Percentiles rank a stretch among this genome's conserved stretches.
phyloP scores from a whole-genome alignment of 441 rosid genomes.

The Cnidoscolus chayamansa region DNA sequence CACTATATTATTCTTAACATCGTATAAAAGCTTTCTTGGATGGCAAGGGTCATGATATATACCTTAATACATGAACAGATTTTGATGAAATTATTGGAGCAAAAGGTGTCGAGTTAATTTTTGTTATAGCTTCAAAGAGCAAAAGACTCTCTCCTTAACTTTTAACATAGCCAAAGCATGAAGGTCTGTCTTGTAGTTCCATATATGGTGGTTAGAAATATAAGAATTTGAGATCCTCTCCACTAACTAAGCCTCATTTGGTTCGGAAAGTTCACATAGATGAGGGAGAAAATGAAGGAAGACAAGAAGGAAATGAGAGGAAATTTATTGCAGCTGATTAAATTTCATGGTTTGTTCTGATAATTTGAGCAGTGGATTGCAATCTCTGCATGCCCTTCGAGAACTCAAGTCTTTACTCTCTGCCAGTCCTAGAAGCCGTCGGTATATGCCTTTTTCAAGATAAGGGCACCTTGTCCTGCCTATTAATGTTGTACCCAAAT shows the following conservation, averaged over 20 bases:
- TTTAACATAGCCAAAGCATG: neutral
- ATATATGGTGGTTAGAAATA: neutral
- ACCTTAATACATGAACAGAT: neutral
- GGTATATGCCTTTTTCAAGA: neutral
- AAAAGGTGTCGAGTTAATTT: too few relatives aligned
- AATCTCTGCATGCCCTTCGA: neutral
- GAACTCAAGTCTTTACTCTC: too few relatives aligned
- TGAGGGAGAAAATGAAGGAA: neutral
- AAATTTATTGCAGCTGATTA: neutral
- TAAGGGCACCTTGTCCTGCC: neutral
- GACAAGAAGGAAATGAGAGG: neutral
- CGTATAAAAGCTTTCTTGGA: too few relatives aligned
- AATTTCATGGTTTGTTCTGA: neutral
- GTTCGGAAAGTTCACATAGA: too few relatives aligned
- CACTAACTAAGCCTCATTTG: neutral
- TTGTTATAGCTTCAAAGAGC: too few relatives aligned
- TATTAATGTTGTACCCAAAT: neutral
- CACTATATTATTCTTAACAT: too few relatives aligned
- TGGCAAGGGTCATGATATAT: neutral
- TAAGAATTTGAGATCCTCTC: neutral
- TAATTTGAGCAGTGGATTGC: neutral
- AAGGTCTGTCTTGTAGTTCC: too few relatives aligned
- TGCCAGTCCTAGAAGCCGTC: too few relatives aligned
- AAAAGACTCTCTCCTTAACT: neutral
- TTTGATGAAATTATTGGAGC: neutral